Evolutionary conservation across 371 early-diverging fungal species (phyloP).

Genomic region (Apophysomyces ossiformis): DNA sequence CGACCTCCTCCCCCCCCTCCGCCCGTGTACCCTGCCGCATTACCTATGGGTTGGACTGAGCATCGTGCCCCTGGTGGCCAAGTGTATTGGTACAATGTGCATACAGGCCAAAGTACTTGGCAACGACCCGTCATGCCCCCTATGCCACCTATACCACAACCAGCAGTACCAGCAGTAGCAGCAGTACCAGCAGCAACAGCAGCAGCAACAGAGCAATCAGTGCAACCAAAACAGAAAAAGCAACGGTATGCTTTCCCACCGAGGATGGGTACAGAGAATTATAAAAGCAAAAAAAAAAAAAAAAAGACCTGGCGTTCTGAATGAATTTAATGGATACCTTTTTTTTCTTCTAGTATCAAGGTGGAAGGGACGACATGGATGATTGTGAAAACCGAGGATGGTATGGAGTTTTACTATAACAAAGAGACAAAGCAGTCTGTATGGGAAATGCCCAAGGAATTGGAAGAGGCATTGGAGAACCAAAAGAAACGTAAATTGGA

Average conservation of each 20-base stretch:
- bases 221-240: neutral
- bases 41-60: conserved; percentile 59
- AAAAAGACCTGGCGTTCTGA: conserved; percentile 41
- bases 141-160: neutral
- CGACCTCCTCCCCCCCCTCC: neutral
- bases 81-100: conserved; percentile 62
- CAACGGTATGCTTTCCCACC: neutral
- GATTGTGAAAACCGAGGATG: conserved; percentile 71
- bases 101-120: conserved; percentile 62
- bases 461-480: conserved; percentile 50
- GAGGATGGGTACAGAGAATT: too few relatives aligned
- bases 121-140: conserved; percentile 39
- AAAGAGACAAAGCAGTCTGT: conserved; percentile 65
- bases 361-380: conserved; percentile 79
- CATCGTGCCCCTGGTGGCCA: conserved; percentile 61
- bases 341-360: conserved; percentile 47
- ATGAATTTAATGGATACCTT: conserved; percentile 12
- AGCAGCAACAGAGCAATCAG: conserved; percentile 5
- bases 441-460: conserved; percentile 72
- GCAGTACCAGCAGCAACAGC: neutral
- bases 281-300: conserved; percentile 22
- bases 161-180: neutral
- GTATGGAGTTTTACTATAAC: conserved; percentile 80
- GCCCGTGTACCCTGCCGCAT: neutral
- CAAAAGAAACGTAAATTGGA: conserved; percentile 34